Percentiles rank a stretch among this genome's conserved stretches.
Conservation (phyloP, 768 basidiomycete genomes). For the Hydnum rufescens region DNA sequence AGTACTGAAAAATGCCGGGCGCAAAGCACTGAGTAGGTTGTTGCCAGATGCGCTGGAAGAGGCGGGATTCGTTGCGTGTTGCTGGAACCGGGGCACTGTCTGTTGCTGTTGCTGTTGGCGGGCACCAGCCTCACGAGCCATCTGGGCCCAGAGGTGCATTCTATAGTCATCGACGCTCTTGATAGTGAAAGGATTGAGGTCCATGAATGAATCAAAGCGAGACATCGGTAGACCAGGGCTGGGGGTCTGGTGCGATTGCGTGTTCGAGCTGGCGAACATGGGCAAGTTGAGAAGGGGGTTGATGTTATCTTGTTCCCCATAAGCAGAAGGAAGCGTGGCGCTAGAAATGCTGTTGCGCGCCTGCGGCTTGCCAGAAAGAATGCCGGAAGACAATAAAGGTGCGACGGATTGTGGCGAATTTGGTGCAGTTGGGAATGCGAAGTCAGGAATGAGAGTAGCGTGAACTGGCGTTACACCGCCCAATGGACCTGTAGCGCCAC, state of each 20-base stretch:
- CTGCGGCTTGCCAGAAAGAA: background rate
- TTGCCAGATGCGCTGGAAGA: slow-evolving; percentile 1
- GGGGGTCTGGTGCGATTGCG: no score
- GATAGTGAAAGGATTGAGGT: slow-evolving; percentile 68
- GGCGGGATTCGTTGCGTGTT: slow-evolving; percentile 12
- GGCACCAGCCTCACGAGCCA: slow-evolving; percentile 47
- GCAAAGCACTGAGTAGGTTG: slow-evolving; percentile 1
- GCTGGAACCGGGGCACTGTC: slow-evolving; percentile 15
- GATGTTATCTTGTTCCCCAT: slow-evolving; percentile 42
- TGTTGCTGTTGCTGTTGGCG: slow-evolving; percentile 6
- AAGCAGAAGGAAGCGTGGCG: background rate
- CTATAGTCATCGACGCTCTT: slow-evolving; percentile 71
- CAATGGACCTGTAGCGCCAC: slow-evolving; percentile 39
- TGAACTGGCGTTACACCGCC: slow-evolving; percentile 66
- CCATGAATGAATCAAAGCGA: slow-evolving; percentile 64
- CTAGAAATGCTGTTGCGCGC: slow-evolving; percentile 16
- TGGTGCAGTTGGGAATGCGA: slow-evolving; percentile 19
- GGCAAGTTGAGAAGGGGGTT: slow-evolving; percentile 45
- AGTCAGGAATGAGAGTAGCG: slow-evolving; percentile 60
- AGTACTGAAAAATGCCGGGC: slow-evolving; percentile 13
- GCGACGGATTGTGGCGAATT: slow-evolving; percentile 2
- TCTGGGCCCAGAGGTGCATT: slow-evolving; percentile 84
- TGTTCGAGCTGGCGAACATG: slow-evolving; percentile 6
- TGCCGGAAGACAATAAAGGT: background rate
- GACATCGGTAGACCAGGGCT: slow-evolving; percentile 5